Conservation (phyloP, 164 flowering plant species). For the Paratinospora sagittata region DNA sequence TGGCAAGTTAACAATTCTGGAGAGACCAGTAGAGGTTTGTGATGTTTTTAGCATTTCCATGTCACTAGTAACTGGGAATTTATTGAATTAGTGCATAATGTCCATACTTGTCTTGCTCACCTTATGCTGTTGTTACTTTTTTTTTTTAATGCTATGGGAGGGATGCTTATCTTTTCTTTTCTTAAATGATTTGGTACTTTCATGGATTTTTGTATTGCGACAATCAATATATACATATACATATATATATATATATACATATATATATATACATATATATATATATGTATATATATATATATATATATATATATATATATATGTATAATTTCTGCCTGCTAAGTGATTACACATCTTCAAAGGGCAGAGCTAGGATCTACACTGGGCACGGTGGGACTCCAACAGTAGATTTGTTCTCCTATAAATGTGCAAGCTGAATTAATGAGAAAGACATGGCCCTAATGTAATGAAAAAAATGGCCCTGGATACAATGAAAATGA, state of each 20-base stretch:
- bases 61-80: not conserved
- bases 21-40: conserved; percentile 86
- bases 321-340: not conserved
- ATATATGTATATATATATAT: no score
- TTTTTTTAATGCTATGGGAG: not conserved
- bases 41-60: conserved; percentile 3
- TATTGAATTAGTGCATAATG: not conserved
- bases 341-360: not conserved
- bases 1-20: conserved; percentile 44
- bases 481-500: no score
- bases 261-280: no score
- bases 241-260: no score
- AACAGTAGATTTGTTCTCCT: no score
- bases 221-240: no score
- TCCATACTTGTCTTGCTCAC: not conserved
- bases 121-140: not conserved
- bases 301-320: no score
- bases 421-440: no score
- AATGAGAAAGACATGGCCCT: no score
- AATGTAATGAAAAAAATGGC: no score
- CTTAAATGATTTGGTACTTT: not conserved
- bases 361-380: not conserved
- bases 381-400: not conserved
- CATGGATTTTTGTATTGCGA: not conserved
- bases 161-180: no score